Conservation (phyloP, 2,329 filamentous ascomycete genomes). For the Alternaria tenuissima region DNA sequence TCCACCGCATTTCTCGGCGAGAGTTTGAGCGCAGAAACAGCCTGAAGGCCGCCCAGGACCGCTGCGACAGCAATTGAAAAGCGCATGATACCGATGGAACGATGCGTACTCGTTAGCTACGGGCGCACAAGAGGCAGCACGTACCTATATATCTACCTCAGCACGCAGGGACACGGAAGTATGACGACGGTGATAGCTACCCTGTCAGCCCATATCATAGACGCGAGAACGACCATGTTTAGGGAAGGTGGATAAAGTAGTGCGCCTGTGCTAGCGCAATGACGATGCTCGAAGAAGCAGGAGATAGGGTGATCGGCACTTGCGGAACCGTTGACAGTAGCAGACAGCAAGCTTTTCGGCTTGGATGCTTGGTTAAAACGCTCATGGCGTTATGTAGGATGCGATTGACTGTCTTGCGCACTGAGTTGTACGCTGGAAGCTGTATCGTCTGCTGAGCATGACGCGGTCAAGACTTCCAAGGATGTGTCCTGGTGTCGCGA, state of each 20-base stretch:
- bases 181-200: constrained; percentile 10
- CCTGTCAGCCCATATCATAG: constrained; percentile 16
- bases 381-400: neutral
- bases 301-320: constrained; percentile 31
- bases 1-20: constrained; percentile 28
- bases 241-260: constrained; percentile 39
- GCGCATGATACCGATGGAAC: constrained; percentile 30
- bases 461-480: neutral
- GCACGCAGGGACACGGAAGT: neutral
- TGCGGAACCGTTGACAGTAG: constrained; percentile 18
- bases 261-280: constrained; percentile 16
- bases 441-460: neutral
- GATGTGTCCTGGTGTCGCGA: neutral
- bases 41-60: constrained; percentile 37
- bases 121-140: neutral
- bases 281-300: constrained; percentile 35
- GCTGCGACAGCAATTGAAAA: constrained; percentile 31
- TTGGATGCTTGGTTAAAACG: constrained; percentile 1
- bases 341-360: constrained; percentile 20
- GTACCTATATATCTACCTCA: constrained; percentile 14
- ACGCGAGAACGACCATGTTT: constrained; percentile 24
- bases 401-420: neutral
- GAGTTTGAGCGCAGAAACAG: constrained; percentile 29
- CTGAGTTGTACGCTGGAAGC: neutral
- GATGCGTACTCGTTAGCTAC: constrained; percentile 8